Evolutionary conservation across 305 asterid species (phyloP).

Genomic region (Ajuga reptans): DNA sequence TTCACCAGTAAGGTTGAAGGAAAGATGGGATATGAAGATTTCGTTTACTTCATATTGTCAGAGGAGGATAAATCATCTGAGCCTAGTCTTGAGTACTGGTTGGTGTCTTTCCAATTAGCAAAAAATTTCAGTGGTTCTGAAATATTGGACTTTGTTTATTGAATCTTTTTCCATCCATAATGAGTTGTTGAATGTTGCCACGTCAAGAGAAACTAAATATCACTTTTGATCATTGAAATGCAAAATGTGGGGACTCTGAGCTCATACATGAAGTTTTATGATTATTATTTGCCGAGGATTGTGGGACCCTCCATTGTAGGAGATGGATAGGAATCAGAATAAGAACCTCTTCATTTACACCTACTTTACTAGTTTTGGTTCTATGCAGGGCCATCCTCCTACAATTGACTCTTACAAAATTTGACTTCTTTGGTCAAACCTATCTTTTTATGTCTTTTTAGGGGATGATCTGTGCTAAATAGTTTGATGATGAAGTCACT

Average conservation of each 20-base stretch:
- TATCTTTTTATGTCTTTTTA: neutral
- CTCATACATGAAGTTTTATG: neutral
- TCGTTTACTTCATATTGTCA: constrained; percentile 88
- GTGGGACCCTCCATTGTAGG: neutral
- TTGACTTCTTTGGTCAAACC: neutral
- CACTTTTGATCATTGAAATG: constrained; percentile 2
- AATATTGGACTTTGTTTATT: constrained; percentile 8
- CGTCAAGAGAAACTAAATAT: constrained; percentile 1
- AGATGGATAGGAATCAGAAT: neutral
- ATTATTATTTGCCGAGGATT: neutral
- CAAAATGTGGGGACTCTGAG: constrained; percentile 10
- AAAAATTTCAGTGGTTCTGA: neutral
- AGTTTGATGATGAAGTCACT: neutral
- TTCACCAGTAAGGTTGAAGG: constrained; percentile 98
- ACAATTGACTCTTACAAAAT: neutral
- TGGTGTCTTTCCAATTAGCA: constrained; percentile 24
- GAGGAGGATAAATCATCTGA: constrained; percentile 99
- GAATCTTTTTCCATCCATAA: neutral
- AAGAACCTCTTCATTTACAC: neutral
- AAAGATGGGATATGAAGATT: constrained; percentile 99
- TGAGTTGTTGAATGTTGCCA: neutral
- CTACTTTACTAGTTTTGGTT: constrained; percentile 1
- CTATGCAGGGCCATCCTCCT: neutral
- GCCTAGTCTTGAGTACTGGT: constrained; percentile 98
- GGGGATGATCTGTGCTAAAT: neutral